Evolutionary conservation across 2,329 filamentous ascomycete genomes (phyloP).

Genomic region (Xylariales sp.): DNA sequence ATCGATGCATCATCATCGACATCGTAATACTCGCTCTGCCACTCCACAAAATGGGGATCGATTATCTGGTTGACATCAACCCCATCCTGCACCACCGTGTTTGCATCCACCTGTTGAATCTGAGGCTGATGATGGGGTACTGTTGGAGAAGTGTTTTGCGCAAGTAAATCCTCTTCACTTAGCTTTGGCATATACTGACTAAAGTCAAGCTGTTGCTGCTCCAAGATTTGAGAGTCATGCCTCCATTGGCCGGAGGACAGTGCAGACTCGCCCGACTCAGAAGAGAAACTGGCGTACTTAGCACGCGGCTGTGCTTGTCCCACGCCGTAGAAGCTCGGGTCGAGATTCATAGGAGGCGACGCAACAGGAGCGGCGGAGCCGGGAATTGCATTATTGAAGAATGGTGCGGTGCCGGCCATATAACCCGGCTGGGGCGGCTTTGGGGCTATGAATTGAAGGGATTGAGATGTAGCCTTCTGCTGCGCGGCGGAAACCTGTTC

Average conservation of each 20-base stretch:
- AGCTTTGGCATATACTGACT: conserved; percentile 9
- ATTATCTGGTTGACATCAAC: no score
- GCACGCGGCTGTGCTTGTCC: conserved; percentile 14
- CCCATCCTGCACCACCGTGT: no score
- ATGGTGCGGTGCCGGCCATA: conserved; percentile 21
- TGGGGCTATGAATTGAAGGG: conserved; percentile 45
- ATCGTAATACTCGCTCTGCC: no score
- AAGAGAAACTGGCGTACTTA: conserved; percentile 24
- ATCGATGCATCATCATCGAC: conserved; percentile 61
- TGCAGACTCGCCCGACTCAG: conserved; percentile 21
- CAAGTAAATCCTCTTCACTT: not conserved
- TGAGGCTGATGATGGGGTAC: not conserved
- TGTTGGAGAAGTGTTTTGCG: not conserved
- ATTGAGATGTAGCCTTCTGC: conserved; percentile 32
- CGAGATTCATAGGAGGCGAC: conserved; percentile 18
- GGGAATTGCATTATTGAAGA: conserved; percentile 24
- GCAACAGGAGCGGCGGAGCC: conserved; percentile 23
- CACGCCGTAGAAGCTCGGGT: conserved; percentile 15
- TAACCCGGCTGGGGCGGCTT: conserved; percentile 39
- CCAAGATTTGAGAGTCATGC: conserved; percentile 8
- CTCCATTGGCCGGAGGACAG: conserved; percentile 21
- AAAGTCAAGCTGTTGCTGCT: conserved; percentile 14
- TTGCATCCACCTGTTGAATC: not conserved
- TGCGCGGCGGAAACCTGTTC: conserved; percentile 36
- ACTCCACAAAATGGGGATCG: no score